phyloP scores from a whole-genome alignment of 192 early-diverging fungal species.

The Diversispora epigaea region DNA sequence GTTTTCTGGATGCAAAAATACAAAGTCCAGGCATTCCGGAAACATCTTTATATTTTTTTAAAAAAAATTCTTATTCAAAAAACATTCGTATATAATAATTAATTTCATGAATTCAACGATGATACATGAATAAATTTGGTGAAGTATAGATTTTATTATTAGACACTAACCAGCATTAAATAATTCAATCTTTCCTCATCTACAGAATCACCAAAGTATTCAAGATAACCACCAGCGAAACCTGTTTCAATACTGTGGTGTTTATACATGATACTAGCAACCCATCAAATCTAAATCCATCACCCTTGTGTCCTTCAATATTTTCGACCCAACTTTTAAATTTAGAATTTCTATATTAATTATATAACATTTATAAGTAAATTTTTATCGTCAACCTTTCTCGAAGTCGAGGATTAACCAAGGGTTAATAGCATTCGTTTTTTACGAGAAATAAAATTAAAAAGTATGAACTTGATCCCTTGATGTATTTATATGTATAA shows the following conservation, averaged over 20 bases:
- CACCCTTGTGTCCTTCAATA: conserved; percentile 82
- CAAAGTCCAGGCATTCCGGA: conserved; percentile 99
- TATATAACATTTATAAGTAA: too few species aligned
- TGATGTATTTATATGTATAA: too few species aligned
- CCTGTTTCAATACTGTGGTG: conserved; percentile 95
- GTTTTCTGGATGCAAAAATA: conserved; percentile 71
- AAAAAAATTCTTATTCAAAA: neutral
- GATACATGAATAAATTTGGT: conserved; percentile 73
- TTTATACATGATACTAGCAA: conserved; percentile 93
- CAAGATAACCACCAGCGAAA: conserved; percentile 89
- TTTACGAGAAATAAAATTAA: too few species aligned
- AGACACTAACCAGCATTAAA: conserved; percentile 82
- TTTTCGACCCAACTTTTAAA: conserved; percentile 70
- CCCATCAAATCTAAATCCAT: conserved; percentile 99
- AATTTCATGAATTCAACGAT: conserved; percentile 69
- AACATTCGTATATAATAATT: neutral
- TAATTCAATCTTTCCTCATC: conserved; percentile 87
- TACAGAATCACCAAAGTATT: conserved; percentile 86
- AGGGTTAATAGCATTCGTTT: too few species aligned
- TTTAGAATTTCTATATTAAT: conserved; percentile 47
- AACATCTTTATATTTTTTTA: conserved; percentile 63
- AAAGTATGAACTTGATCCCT: too few species aligned
- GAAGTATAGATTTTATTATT: conserved; percentile 44
- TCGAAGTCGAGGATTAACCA: too few species aligned
- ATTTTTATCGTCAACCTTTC: too few species aligned